phyloP scores from a whole-genome alignment of 2,329 filamentous ascomycete species.

The Arthrobotrys musiformis region DNA sequence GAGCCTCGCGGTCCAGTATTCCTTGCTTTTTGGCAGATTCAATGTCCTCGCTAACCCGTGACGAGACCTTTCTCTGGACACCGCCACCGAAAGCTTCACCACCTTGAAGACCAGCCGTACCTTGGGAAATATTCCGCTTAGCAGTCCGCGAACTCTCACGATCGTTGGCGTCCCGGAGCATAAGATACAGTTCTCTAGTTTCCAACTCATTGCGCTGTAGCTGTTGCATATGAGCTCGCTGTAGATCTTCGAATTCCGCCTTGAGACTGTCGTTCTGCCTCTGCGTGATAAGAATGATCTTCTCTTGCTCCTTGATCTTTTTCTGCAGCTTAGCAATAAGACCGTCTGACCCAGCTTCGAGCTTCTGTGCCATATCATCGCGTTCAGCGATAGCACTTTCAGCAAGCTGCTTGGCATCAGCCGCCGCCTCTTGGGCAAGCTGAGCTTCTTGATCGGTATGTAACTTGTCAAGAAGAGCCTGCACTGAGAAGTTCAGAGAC shows the following conservation, averaged over 20 bases:
- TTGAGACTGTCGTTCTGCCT: constrained; percentile 89
- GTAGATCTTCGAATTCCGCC: constrained; percentile 80
- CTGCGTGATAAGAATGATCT: constrained; percentile 87
- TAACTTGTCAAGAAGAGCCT: constrained; percentile 91
- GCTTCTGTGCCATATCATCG: constrained; percentile 88
- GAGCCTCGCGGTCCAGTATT: constrained; percentile 88
- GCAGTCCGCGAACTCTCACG: constrained; percentile 79
- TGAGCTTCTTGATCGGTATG: constrained; percentile 96
- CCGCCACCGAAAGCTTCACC: constrained; percentile 67
- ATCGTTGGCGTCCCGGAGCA: constrained; percentile 97
- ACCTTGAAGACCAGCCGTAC: constrained; percentile 39
- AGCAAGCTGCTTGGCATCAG: constrained; percentile 90
- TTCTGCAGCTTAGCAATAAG: constrained; percentile 91
- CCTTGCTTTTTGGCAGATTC: constrained; percentile 85
- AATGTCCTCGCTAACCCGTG: constrained; percentile 63
- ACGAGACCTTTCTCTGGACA: constrained; percentile 66
- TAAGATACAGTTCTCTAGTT: constrained; percentile 94
- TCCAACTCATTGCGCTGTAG: constrained; percentile 94
- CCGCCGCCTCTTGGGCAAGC: constrained; percentile 88
- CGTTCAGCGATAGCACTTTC: constrained; percentile 96
- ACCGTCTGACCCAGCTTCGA: constrained; percentile 92
- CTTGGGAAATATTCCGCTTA: constrained; percentile 52
- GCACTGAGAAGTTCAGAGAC: constrained; percentile 95
- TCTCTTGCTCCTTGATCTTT: constrained; percentile 90
- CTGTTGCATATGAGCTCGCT: constrained; percentile 71